Percentiles rank a stretch among this genome's conserved stretches.
Conservation (phyloP, 2,329 filamentous ascomycete genomes). For the Xylariales sp. region DNA sequence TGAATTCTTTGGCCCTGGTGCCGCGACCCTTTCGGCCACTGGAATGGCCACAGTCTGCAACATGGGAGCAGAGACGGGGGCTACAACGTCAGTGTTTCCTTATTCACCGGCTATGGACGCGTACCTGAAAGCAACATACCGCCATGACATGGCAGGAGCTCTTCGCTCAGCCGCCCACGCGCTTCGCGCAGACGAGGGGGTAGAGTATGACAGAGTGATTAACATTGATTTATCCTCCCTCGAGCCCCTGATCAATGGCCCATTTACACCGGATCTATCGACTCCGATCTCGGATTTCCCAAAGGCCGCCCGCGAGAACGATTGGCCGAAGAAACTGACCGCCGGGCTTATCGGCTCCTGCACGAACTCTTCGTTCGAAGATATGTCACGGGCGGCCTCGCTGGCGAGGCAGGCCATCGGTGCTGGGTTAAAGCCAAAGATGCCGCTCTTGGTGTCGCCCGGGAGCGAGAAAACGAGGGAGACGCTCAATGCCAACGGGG, state of each 20-base stretch:
- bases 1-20: conserved; percentile 79
- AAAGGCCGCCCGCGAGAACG: conserved; percentile 91
- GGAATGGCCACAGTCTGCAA: conserved; percentile 87
- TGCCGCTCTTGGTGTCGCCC: conserved; percentile 85
- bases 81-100: conserved; percentile 94
- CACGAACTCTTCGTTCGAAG: conserved; percentile 89
- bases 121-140: conserved; percentile 89
- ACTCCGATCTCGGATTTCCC: conserved; percentile 98
- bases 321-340: conserved; percentile 96
- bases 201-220: conserved; percentile 94
- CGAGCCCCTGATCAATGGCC: conserved; percentile 98
- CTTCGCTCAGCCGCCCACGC: conserved; percentile 68
- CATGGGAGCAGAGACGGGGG: conserved; percentile 80
- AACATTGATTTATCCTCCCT: conserved; percentile 96
- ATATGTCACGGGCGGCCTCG: conserved; percentile 95
- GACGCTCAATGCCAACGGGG: conserved; percentile 55
- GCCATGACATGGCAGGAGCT: too few relatives aligned
- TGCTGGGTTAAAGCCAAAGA: conserved; percentile 89
- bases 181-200: conserved; percentile 87
- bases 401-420: conserved; percentile 82
- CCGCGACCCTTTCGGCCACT: conserved; percentile 79
- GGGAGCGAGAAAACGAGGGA: too few relatives aligned
- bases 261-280: conserved; percentile 97
- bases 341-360: conserved; percentile 97
- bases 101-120: conserved; percentile 98